Base-by-base conservation (phyloP, 1,284 basidiomycete species). In the Trichosporon sp. region DNA sequence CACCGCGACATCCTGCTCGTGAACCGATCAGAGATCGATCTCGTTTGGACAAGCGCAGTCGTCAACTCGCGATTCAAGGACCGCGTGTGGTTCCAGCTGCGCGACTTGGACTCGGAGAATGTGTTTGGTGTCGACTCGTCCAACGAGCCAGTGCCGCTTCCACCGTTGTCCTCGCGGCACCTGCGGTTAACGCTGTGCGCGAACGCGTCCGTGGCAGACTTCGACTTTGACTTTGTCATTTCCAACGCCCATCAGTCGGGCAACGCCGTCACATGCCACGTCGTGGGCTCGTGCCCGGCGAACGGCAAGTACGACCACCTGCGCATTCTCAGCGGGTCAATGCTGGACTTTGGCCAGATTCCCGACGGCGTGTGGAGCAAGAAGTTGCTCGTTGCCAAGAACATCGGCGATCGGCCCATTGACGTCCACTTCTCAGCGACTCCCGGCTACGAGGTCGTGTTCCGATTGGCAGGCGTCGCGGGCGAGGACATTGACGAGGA, bases 291-390 rank as follows among this genome's bases (percentile, higher is more conserved):
- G 25, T 75, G 75, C n/a, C 68, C 74, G 15, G 69, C 74, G 0
- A 76, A 72, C 9, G 76, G 79, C 11, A 73, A 75, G 13, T 84
- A 86, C 67, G 81, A 84, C 51, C 79, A 82, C 2, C 73, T 86
- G 32, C 78, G 80, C 47, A 77, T 86, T 25, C 74, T 84, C 7
- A 83, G 81, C n/a, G 85, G 84, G 8, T 77, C 80, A 8, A 76
- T 77, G 5, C 74, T 86, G 44, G 84, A 86, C 76, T 86, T 86
- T 75, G 85, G 85, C 12, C 81, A 85, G 70, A 83, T 85, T 64
- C 79, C 80, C 32, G 85, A 85, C 60, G 85, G 85, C 0, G 76
- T 82, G 18, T 85, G 85, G 85, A 78, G 83, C 13, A 82, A 80
- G 69, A 84, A 85, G 75, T 76, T 84, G 60, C 73, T 86, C 21